Evolutionary conservation across 2,329 filamentous ascomycete species (phyloP).

Genomic region (Stemphylium lycopersici): DNA sequence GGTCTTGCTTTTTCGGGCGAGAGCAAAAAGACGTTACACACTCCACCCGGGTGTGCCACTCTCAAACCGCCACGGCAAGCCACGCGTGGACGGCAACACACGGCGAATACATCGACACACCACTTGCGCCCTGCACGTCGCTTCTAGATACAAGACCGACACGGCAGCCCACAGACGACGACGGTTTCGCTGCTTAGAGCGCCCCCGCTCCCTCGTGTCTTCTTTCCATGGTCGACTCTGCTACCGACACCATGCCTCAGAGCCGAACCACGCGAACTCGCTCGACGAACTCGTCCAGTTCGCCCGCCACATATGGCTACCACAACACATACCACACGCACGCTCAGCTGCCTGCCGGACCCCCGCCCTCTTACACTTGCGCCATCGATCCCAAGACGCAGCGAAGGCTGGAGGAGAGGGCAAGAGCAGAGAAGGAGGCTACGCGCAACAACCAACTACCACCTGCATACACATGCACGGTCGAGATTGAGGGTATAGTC

Average conservation of each 20-base stretch:
- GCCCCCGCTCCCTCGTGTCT: not conserved
- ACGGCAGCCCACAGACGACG: conserved; percentile 9
- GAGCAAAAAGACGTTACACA: conserved; percentile 13
- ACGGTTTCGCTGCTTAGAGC: not conserved
- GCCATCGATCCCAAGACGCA: conserved; percentile 32
- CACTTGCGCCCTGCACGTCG: conserved; percentile 10
- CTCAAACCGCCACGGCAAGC: conserved; percentile 21
- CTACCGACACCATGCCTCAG: conserved; percentile 9
- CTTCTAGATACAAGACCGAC: conserved; percentile 10
- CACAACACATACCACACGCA: conserved; percentile 53
- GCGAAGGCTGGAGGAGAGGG: conserved; percentile 28
- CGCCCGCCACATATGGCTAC: conserved; percentile 45
- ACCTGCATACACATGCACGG: conserved; percentile 46
- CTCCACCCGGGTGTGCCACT: conserved; percentile 11
- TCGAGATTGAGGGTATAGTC: conserved; percentile 44
- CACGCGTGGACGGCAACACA: conserved; percentile 12
- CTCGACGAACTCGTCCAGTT: conserved; percentile 22
- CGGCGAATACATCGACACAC: conserved; percentile 15
- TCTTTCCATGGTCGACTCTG: not conserved
- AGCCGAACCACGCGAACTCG: conserved; percentile 21
- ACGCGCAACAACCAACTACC: conserved; percentile 30
- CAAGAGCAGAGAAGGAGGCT: conserved; percentile 25
- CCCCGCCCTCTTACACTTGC: conserved; percentile 42
- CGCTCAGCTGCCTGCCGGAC: conserved; percentile 31
- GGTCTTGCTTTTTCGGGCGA: not conserved